phyloP scores from a whole-genome alignment of 2,329 filamentous ascomycete species.

The Onygenales sp. region DNA sequence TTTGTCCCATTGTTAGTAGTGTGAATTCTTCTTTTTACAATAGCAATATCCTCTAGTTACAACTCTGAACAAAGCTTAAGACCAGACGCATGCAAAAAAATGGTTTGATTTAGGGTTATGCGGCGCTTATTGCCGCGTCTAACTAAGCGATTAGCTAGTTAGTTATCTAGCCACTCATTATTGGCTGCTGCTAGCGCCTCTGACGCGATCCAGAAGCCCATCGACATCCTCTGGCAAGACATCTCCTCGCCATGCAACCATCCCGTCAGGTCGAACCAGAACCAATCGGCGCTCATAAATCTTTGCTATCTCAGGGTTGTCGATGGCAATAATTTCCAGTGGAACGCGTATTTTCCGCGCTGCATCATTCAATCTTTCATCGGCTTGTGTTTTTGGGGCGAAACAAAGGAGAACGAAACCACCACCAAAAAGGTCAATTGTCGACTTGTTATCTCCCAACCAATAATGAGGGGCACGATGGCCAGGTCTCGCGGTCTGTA shows the following conservation, averaged over 20 bases:
- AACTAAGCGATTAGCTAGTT: no score
- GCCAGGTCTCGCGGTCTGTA: constrained; percentile 17
- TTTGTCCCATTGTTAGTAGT: no score
- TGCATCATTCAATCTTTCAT: constrained; percentile 1
- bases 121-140: no score
- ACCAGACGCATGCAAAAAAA: no score
- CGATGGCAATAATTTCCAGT: constrained; percentile 10
- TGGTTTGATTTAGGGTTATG: no score
- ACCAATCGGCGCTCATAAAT: constrained; percentile 17
- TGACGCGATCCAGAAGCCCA: no score
- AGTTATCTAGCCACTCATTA: no score
- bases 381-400: constrained; percentile 1
- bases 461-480: constrained; percentile 18
- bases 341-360: constrained; percentile 10
- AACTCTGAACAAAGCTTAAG: no score
- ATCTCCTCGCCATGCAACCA: constrained; percentile 15
- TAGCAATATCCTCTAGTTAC: no score
- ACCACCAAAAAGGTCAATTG: constrained; percentile 13
- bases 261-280: constrained; percentile 18
- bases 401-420: constrained; percentile 7
- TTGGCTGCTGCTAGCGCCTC: no score
- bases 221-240: no score
- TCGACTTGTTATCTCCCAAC: constrained; percentile 14
- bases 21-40: no score
- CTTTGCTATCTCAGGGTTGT: constrained; percentile 9